Conservation (phyloP, 257 asterid genomes). For the Salvia miltiorrhiza region DNA sequence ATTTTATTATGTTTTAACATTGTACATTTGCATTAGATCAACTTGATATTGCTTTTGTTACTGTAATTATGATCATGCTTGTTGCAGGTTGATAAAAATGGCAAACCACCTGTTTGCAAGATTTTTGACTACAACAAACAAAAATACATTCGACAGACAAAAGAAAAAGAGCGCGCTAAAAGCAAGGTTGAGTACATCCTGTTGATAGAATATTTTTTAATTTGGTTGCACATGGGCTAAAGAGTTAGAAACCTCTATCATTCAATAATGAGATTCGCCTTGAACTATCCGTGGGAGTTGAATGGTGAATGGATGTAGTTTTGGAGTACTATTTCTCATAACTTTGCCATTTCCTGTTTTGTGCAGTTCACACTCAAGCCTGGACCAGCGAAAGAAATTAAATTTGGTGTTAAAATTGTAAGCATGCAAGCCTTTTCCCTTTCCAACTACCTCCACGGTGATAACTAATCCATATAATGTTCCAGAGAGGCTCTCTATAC, state of each 20-base stretch:
- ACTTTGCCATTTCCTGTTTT: neutral
- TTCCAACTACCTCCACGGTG: constrained; percentile 10
- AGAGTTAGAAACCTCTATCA: neutral
- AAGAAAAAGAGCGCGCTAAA: constrained; percentile 66
- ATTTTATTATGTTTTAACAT: neutral
- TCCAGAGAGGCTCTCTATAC: neutral
- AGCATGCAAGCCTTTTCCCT: constrained; percentile 30
- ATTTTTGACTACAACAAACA: constrained; percentile 62
- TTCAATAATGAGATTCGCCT: constrained; percentile 1
- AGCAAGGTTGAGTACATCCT: constrained; percentile 41
- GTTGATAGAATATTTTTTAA: neutral
- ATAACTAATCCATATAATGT: constrained; percentile 7
- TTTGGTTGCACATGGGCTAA: neutral
- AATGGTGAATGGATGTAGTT: neutral
- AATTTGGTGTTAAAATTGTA: constrained; percentile 75
- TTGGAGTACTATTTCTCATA: constrained; percentile 5
- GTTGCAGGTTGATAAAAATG: constrained; percentile 59
- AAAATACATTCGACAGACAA: constrained; percentile 48
- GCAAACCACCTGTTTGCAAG: constrained; percentile 84
- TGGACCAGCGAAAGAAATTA: constrained; percentile 70
- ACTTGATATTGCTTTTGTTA: constrained; percentile 19
- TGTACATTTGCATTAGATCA: neutral
- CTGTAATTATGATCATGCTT: constrained; percentile 15
- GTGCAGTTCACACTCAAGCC: constrained; percentile 53
- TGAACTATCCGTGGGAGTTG: neutral